Percentiles rank a stretch among this genome's conserved stretches.
These are phyloP conservation scores for Ettlia oleoabundans DNA, from an alignment of 139 green algal genomes.

Conservation along the genomic window DNA sequence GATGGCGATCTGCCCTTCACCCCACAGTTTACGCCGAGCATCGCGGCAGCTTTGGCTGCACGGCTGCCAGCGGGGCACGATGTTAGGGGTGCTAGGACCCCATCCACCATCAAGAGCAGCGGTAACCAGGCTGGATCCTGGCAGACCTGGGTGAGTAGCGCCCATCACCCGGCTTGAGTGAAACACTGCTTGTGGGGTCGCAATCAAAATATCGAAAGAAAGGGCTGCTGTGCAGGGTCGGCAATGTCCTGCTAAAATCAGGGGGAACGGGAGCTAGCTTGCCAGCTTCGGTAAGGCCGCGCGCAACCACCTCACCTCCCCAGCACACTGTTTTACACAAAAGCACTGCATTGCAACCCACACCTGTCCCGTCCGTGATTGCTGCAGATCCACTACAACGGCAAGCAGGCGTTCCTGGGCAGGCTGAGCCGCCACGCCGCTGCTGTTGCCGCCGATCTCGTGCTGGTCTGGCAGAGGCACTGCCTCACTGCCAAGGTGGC, in stretches of 20 bases:
- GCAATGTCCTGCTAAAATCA: too few species aligned
- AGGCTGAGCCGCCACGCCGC: conserved; percentile 13
- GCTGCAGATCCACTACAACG: conserved; percentile 17
- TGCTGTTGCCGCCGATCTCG: conserved; percentile 14
- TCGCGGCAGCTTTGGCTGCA: neutral
- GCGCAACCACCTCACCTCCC: too few species aligned
- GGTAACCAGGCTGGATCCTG: neutral
- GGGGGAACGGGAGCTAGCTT: too few species aligned
- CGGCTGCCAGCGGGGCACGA: neutral
- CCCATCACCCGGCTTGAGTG: too few species aligned
- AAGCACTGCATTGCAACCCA: neutral
- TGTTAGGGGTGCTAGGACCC: neutral
- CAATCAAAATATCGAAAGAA: too few species aligned
- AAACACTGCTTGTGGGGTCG: too few species aligned
- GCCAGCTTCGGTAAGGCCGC: too few species aligned
- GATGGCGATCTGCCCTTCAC: neutral
- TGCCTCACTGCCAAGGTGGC: conserved; percentile 23
- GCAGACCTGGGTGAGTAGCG: conserved; percentile 1
- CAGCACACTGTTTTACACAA: too few species aligned
- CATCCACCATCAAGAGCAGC: neutral
- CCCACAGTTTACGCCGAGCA: neutral
- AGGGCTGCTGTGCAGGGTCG: too few species aligned
- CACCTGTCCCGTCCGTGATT: neutral
- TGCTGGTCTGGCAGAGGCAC: conserved; percentile 24
- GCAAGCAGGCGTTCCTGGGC: conserved; percentile 16